These are phyloP conservation scores for Paspalum vaginatum DNA, from an alignment of 176 grass and related monocot species.

Conservation along the genomic window DNA sequence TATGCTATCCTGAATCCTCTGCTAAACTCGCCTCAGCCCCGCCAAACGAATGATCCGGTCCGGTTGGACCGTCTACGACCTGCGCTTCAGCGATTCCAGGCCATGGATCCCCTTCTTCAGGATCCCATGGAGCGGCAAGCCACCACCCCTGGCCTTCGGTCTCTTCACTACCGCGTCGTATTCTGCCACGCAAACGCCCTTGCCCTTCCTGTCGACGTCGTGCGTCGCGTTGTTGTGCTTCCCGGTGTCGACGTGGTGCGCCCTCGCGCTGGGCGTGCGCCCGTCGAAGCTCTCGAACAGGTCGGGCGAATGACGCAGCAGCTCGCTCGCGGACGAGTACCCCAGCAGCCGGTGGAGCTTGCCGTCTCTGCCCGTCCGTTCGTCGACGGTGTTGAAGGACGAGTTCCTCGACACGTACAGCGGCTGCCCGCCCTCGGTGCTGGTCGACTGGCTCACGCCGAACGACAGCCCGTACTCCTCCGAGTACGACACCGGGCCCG, in stretches of 20 bases:
- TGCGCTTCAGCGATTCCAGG: constrained; percentile 37
- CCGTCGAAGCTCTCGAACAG: constrained; percentile 53
- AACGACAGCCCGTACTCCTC: constrained; percentile 61
- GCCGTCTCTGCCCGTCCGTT: constrained; percentile 36
- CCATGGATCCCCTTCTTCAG: constrained; percentile 48
- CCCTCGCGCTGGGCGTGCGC: background rate
- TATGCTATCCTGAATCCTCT: background rate
- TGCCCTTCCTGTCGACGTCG: constrained; percentile 44
- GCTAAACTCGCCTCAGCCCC: background rate
- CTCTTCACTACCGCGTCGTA: constrained; percentile 7
- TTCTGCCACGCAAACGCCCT: constrained; percentile 26
- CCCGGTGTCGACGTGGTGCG: constrained; percentile 5
- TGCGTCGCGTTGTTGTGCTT: constrained; percentile 24
- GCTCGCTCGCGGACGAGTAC: constrained; percentile 67
- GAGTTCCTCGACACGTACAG: constrained; percentile 75
- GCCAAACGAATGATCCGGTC: background rate
- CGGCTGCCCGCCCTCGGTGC: constrained; percentile 50
- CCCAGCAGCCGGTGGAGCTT: constrained; percentile 81
- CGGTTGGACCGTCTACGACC: background rate
- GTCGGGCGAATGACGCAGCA: constrained; percentile 35
- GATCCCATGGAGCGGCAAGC: constrained; percentile 39
- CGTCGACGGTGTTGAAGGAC: constrained; percentile 55
- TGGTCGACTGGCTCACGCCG: constrained; percentile 51
- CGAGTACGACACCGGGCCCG: constrained; percentile 57
- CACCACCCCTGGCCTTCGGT: constrained; percentile 27